Conservation (phyloP, 1,139 yeast species). For the Pichia kudriavzevii region DNA sequence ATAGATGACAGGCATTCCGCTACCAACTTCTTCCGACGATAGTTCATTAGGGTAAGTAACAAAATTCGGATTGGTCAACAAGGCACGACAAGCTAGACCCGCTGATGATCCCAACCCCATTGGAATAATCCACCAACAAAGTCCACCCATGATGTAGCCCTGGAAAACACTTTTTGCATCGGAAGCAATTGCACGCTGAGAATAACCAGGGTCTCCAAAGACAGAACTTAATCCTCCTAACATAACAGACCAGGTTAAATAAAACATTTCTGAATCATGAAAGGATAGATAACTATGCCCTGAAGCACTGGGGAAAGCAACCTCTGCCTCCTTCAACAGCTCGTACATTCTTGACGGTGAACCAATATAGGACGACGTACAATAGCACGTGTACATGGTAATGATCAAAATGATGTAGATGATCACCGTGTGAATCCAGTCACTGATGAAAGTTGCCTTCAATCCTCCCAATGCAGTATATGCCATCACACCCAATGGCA, state of each 20-base stretch:
- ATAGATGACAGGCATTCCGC: constrained; percentile 39
- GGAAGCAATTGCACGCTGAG: constrained; percentile 35
- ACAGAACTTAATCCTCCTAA: constrained; percentile 19
- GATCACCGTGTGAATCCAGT: constrained; percentile 26
- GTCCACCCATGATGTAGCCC: constrained; percentile 38
- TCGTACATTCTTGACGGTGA: constrained; percentile 42
- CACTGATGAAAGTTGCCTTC: constrained; percentile 35
- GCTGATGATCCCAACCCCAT: constrained; percentile 36
- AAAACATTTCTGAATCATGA: constrained; percentile 31
- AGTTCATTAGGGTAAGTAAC: constrained; percentile 24
- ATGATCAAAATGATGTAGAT: constrained; percentile 23
- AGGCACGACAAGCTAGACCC: constrained; percentile 31
- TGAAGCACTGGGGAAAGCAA: constrained; percentile 33
- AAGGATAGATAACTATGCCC: constrained; percentile 39
- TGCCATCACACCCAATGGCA: constrained; percentile 38
- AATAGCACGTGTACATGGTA: constrained; percentile 37
- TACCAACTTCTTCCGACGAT: constrained; percentile 22
- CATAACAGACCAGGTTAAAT: constrained; percentile 21
- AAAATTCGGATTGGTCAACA: constrained; percentile 32
- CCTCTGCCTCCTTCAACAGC: constrained; percentile 29
- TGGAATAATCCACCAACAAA: constrained; percentile 40
- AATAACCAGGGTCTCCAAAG: constrained; percentile 26
- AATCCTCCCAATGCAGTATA: constrained; percentile 39
- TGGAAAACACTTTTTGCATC: constrained; percentile 27
- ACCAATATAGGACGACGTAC: constrained; percentile 36